Conservation (phyloP, 305 asterid genomes). For the Solanum hybrid region DNA sequence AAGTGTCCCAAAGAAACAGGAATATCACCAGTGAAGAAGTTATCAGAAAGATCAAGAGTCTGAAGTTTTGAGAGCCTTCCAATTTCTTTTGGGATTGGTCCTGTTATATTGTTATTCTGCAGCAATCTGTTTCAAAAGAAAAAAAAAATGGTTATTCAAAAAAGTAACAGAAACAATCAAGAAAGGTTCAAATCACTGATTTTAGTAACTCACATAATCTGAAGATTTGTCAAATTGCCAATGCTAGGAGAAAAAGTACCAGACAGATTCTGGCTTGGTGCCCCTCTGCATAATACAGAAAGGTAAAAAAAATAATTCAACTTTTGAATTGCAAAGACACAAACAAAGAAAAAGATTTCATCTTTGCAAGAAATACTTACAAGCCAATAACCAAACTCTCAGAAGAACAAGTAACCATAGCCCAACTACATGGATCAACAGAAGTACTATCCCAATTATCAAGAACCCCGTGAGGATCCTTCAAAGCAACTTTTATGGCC, state of each 20-base stretch:
- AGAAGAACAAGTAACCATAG: slow-evolving; percentile 86
- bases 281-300: slow-evolving; percentile 52
- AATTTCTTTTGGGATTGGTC: slow-evolving; percentile 59
- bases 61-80: slow-evolving; percentile 72
- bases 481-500: slow-evolving; percentile 55
- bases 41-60: slow-evolving; percentile 82
- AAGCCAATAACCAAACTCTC: slow-evolving; percentile 81
- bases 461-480: slow-evolving; percentile 92
- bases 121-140: slow-evolving; percentile 45
- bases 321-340: background rate
- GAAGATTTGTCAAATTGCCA: slow-evolving; percentile 82
- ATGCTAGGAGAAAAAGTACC: slow-evolving; percentile 80
- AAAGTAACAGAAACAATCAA: background rate
- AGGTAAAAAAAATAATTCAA: background rate
- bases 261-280: slow-evolving; percentile 79
- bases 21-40: slow-evolving; percentile 52
- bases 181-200: background rate
- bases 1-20: slow-evolving; percentile 59
- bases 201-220: slow-evolving; percentile 51
- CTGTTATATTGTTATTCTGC: slow-evolving; percentile 80
- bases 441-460: slow-evolving; percentile 93
- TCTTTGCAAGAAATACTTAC: slow-evolving; percentile 33
- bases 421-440: slow-evolving; percentile 99
- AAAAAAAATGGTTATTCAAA: background rate
- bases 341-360: background rate